Base-by-base conservation (phyloP, 192 early-diverging fungal genomes). In the Globomyces pollinis-pini region DNA sequence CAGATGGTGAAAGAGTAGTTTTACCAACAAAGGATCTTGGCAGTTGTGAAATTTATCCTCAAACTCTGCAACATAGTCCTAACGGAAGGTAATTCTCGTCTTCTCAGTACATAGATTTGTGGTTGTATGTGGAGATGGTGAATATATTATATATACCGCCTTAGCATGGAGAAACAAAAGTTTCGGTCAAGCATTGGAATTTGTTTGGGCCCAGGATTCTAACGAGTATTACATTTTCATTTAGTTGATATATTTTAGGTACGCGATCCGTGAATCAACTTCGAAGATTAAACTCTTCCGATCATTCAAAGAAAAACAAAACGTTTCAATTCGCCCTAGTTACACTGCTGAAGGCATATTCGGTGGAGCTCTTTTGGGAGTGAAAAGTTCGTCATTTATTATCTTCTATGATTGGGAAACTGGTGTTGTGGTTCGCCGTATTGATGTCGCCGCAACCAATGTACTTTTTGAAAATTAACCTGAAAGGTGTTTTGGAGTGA, bases 61-160 rank as follows among this genome's bases (percentile, higher is more conserved):
- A 98, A 66, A 88, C 86, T 31, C 72, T 99, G 28, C 82, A 91
- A 74, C 96, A 99, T 74, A 91, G 88, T 57, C 96, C 96, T 33
- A 99, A 99, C 64, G 24, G 31, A 35, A 79, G n/a, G n/a, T n/a
- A n/a, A n/a, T n/a, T n/a, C n/a, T n/a, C n/a, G n/a, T n/a, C n/a
- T n/a, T n/a, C n/a, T n/a, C n/a, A n/a, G n/a, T n/a, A n/a, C n/a
- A n/a, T n/a, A n/a, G 77, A 29, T 99, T 99, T 73, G 95, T 96
- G 18, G 96, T 95, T 16, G 96, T 97, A 9, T 96, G 93, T 63
- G 96, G 96, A 31, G 95, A 99, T 65, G 94, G 93, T 43, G 96
- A 99, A 77, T 99, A 93, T 68, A 99, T 99, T 57, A 98, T 99
- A 63, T 99, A 99, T 73, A 99, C 96, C 15, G 96, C 96, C 4